A percentile compares a stretch with the other conserved stretches of the same genome.
These are phyloP conservation scores for Talaromyces sp. DNA, from an alignment of 2,329 filamentous ascomycete genomes.

Conservation along the genomic window DNA sequence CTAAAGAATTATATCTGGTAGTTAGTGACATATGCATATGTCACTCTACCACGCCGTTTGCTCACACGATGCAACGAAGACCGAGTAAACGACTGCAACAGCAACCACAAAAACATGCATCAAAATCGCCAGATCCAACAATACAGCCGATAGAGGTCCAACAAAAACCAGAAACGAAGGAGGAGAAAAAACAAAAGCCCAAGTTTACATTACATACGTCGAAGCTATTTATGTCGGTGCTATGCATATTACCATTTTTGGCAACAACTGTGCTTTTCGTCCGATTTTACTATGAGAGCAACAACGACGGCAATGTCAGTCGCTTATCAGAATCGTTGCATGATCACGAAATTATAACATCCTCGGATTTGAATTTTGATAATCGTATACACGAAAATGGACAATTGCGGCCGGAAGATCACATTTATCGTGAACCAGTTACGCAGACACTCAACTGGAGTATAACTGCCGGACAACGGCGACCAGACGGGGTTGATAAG, in stretches of 20 bases:
- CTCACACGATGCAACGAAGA: slow-evolving; percentile 13
- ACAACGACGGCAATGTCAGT: not conserved
- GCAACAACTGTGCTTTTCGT: slow-evolving; percentile 11
- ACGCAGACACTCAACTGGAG: slow-evolving; percentile 43
- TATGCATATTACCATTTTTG: slow-evolving; percentile 16
- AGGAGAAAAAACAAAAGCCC: not conserved
- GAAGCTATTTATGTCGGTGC: not conserved
- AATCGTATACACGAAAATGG: slow-evolving; percentile 16
- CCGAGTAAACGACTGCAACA: slow-evolving; percentile 8
- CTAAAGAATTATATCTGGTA: not conserved
- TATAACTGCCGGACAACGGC: slow-evolving; percentile 39
- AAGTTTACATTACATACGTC: not conserved
- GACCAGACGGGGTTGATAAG: slow-evolving; percentile 54
- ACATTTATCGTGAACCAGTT: slow-evolving; percentile 37
- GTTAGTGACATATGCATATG: not conserved
- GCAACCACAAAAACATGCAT: not conserved
- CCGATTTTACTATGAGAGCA: slow-evolving; percentile 9
- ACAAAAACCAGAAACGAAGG: not conserved
- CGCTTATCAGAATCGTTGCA: slow-evolving; percentile 23
- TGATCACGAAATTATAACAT: not conserved
- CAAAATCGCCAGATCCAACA: not conserved
- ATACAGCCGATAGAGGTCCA: not conserved
- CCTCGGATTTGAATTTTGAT: not conserved
- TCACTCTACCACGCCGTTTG: not conserved
- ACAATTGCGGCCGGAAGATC: slow-evolving; percentile 45